Evolutionary conservation across 495 filamentous ascomycete species (phyloP).

Genomic region (Aspergillus bridgeri): DNA sequence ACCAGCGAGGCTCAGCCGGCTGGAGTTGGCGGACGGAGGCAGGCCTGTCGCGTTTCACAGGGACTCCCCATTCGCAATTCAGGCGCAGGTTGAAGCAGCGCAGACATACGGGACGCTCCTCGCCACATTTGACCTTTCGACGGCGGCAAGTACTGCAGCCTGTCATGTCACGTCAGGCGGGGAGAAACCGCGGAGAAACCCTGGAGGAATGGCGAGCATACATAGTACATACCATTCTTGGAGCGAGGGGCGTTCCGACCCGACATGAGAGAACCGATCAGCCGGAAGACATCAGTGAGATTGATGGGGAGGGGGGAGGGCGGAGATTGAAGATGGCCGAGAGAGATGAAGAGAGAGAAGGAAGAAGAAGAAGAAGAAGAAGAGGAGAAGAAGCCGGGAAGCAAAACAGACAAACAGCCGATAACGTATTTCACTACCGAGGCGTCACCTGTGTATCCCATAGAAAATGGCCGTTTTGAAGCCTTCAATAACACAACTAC

Average conservation of each 20-base stretch:
- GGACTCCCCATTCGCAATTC: slow-evolving; percentile 38
- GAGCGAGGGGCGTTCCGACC: slow-evolving; percentile 46
- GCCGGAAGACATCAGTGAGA: slow-evolving; percentile 17
- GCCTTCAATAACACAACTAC: too few species aligned
- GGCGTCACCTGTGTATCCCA: too few species aligned
- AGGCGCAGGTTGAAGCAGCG: slow-evolving; percentile 38
- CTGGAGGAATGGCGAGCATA: background rate
- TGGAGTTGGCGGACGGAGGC: slow-evolving; percentile 31
- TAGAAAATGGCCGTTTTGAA: too few species aligned
- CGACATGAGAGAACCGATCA: slow-evolving; percentile 26
- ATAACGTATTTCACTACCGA: background rate
- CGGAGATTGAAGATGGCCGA: background rate
- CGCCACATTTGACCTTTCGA: slow-evolving; percentile 55
- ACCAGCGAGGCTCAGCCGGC: slow-evolving; percentile 21
- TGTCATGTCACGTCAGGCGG: slow-evolving; percentile 9
- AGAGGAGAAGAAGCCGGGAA: background rate
- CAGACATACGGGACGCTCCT: slow-evolving; percentile 47
- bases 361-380: background rate
- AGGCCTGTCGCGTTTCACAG: slow-evolving; percentile 30
- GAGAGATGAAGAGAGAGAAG: background rate
- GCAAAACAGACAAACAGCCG: background rate
- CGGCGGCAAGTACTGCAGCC: slow-evolving; percentile 53
- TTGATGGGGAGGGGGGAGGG: background rate
- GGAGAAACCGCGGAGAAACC: background rate
- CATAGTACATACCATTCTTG: slow-evolving; percentile 42